Base-by-base conservation (phyloP, 306 rosid species). In the Parietaria judaica region DNA sequence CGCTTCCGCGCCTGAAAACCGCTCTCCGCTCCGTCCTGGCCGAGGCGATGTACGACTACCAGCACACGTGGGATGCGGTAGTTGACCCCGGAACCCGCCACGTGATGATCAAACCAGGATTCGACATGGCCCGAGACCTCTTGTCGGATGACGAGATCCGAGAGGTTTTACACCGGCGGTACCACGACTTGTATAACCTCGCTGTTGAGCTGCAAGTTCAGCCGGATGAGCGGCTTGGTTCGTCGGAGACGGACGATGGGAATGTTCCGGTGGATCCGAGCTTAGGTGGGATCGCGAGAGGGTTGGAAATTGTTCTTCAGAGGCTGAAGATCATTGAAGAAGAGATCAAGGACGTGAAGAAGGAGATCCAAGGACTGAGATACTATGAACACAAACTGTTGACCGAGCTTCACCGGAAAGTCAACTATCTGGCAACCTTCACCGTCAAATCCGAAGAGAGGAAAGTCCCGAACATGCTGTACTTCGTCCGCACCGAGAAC, bases 11-110 rank as follows among this genome's bases (percentile, higher is more conserved):
- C 70, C 75, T 92, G 81, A 92, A 88, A 79, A 79, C 72, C 39
- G 97, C 99, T 14, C 64, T 92, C 12, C 88, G 86, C 43, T 86
- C 97, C 11, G 86, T 88, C 71, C 88, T 95, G 23, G 99, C 95
- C 36, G 99, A 92, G 13, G 67, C 88, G 69, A 92, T 92, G 97
- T 92, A 86, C 71, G 99, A 88, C 66, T 88, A 92, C 83, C 96
- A 92, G 74, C 97, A 86, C 81, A 92, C 95, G 12, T 92, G 95
- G 99, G 76, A 75, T 57, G 69, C 78, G 4, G 89, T 88, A 37
- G 60, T 63, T 7, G 99, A 92, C 55, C 76, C 84, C 0, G 87
- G 95, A 1, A 79, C 80, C 53, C 53, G 15, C 15, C 53, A 49
- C 36, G 70, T 79, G 41, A 54, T 88, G 70, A 81, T 92, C 14